Conservation (phyloP, 1,284 basidiomycete species). For the Kwoniella shivajii region DNA sequence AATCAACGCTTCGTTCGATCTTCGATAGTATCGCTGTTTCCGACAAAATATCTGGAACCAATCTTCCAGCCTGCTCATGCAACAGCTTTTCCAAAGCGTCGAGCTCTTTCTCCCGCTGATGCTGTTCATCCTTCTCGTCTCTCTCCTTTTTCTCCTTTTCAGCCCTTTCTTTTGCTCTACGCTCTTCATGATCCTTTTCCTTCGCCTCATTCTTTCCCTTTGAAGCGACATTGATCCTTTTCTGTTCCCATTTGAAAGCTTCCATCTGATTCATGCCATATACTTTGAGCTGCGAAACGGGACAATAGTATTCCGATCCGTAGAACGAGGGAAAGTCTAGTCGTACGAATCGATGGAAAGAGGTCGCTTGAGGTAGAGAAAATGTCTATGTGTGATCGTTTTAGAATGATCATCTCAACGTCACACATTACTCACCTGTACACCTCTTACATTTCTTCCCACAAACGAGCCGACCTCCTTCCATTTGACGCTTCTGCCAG, state of each 20-base stretch:
- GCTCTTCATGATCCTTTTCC: conserved; percentile 28
- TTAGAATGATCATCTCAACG: background rate
- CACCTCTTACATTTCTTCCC: conserved; percentile 87
- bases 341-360: conserved; percentile 90
- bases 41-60: conserved; percentile 18
- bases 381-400: conserved; percentile 59
- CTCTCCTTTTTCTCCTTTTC: conserved; percentile 28
- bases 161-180: conserved; percentile 35
- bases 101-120: conserved; percentile 36
- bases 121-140: conserved; percentile 29
- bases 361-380: conserved; percentile 62
- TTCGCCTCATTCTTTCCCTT: conserved; percentile 36
- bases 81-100: conserved; percentile 43
- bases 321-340: conserved; percentile 95
- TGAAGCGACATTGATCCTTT: conserved; percentile 27
- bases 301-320: conserved; percentile 94
- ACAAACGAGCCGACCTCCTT: conserved; percentile 67
- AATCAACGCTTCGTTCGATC: background rate
- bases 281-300: conserved; percentile 86
- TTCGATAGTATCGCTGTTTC: conserved; percentile 16
- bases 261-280: conserved; percentile 97
- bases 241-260: conserved; percentile 85
- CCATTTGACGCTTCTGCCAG: conserved; percentile 49
- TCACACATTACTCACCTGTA: conserved; percentile 66
- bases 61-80: conserved; percentile 35